These are phyloP conservation scores for Penicillium sp. DNA, from an alignment of 2,329 filamentous ascomycete genomes.

Conservation along the genomic window DNA sequence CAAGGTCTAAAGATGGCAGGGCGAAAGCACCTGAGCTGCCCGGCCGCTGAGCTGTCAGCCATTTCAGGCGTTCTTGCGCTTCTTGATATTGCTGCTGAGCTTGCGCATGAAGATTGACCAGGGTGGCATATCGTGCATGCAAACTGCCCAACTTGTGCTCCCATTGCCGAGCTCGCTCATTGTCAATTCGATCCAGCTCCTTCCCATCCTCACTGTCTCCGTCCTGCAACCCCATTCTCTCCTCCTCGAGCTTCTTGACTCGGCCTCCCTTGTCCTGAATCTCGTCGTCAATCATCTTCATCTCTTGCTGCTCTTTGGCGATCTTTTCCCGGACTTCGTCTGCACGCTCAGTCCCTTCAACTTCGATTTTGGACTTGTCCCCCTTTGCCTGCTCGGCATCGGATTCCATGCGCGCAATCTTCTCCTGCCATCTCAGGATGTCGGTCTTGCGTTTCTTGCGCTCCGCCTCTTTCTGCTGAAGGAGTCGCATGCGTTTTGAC, in stretches of 20 bases:
- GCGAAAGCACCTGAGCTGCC: conserved; percentile 43
- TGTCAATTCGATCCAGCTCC: conserved; percentile 53
- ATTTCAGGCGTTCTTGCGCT: conserved; percentile 48
- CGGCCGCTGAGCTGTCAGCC: conserved; percentile 42
- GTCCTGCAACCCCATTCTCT: conserved; percentile 53
- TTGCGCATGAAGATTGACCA: conserved; percentile 44
- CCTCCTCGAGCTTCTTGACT: conserved; percentile 63
- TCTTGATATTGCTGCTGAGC: conserved; percentile 49
- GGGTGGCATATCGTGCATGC: conserved; percentile 45
- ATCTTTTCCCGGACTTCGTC: conserved; percentile 48
- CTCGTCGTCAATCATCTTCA: conserved; percentile 62
- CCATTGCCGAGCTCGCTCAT: conserved; percentile 50
- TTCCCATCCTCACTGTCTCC: conserved; percentile 53
- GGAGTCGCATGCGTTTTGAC: conserved; percentile 69
- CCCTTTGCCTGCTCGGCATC: conserved; percentile 49
- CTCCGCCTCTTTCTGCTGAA: conserved; percentile 63
- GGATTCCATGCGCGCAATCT: conserved; percentile 53
- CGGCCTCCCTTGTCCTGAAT: conserved; percentile 61
- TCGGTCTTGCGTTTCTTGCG: conserved; percentile 63
- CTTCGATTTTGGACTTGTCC: conserved; percentile 45
- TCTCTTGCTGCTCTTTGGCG: conserved; percentile 47
- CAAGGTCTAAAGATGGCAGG: conserved; percentile 44
- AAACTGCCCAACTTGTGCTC: conserved; percentile 46
- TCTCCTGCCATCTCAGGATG: conserved; percentile 58
- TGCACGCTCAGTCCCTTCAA: conserved; percentile 41